Base-by-base conservation (phyloP, 352 stramenopile genomes). In the Globisporangium megalacanthum region DNA sequence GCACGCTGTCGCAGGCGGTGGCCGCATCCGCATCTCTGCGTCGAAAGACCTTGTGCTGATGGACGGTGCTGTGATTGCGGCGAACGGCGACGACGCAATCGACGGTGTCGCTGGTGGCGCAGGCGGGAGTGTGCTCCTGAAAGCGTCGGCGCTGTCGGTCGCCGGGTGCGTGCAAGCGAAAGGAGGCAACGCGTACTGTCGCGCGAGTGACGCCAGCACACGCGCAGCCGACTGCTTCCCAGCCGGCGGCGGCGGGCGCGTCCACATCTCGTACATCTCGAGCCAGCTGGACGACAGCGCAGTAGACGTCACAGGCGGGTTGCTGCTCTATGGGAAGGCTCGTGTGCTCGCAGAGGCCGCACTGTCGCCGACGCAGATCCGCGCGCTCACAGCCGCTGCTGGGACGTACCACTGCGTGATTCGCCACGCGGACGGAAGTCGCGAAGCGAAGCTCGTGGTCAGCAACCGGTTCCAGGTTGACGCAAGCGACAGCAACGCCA, bases 21-120 rank as follows among this genome's bases (percentile, higher is more conserved):
- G 79, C 6, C 66, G 80, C 42, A 76, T 90, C n/a, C 75, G 81
- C 37, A 77, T 90, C 25, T 71, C 64, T 49, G 77, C 80, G 1
- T 87, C 80, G 10, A 81, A 80, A 53, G 77, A 90, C 54, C 65
- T 90, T 0, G 77, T 90, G 44, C 55, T 90, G 29, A 87, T 90
- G 80, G 39, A 66, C 39, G 62, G 56, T 17, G 77, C 77, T 11
- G 55, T 35, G 13, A 81, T 90, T 60, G 39, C 66, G 22, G 77
- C 80, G 15, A 85, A 87, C 10, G 80, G 80, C 42, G 73, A 62
- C 4, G 57, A 65, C 29, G 70, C 73, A 4, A 33, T 74, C 11
- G 64, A 73, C 2, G 74, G 70, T 20, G 61, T 81, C 0, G 58
- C 64, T 48, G 80, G 72, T 31, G 80, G 80, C 0, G 80, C 77